These are phyloP conservation scores for Mikania micrantha DNA, from an alignment of 129 eudicot species.

Conservation along the genomic window DNA sequence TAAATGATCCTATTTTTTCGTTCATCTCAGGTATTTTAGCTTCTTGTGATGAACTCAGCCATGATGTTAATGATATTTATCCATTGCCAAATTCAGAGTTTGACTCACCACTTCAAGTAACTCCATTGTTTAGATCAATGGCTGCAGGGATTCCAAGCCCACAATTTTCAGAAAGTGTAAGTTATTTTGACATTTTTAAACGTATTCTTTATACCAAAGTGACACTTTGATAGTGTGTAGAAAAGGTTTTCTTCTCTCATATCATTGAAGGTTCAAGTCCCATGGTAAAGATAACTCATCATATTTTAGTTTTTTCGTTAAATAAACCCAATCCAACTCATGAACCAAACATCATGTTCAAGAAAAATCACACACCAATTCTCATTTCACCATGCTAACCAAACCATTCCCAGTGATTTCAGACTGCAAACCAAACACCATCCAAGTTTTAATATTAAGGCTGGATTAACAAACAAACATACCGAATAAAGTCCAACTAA, in stretches of 20 bases:
- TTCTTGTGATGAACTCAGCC: constrained; percentile 30
- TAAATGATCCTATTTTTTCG: not conserved
- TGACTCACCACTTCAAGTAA: constrained; percentile 80
- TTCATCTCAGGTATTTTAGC: constrained; percentile 30
- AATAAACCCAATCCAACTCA: not conserved
- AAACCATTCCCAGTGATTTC: not conserved
- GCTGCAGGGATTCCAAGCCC: constrained; percentile 94
- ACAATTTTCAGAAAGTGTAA: constrained; percentile 93
- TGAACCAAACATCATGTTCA: not conserved
- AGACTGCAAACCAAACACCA: not conserved
- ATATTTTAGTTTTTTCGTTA: too few relatives aligned
- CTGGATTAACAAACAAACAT: constrained; percentile 3
- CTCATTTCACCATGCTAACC: not conserved
- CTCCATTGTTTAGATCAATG: constrained; percentile 81
- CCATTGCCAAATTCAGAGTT: constrained; percentile 48
- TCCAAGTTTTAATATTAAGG: not conserved
- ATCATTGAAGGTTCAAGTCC: too few relatives aligned
- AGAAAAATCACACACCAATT: not conserved
- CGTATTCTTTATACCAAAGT: not conserved
- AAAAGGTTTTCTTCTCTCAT: too few relatives aligned
- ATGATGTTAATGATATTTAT: constrained; percentile 26
- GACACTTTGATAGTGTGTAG: too few relatives aligned
- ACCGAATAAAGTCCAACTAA: too few relatives aligned
- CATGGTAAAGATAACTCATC: too few relatives aligned
- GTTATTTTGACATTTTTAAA: constrained; percentile 14